Evolutionary conservation across 768 basidiomycete genomes (phyloP), one percentile per base, ranked within the genome.

Genomic region (Melanogaster broomeanus): DNA sequence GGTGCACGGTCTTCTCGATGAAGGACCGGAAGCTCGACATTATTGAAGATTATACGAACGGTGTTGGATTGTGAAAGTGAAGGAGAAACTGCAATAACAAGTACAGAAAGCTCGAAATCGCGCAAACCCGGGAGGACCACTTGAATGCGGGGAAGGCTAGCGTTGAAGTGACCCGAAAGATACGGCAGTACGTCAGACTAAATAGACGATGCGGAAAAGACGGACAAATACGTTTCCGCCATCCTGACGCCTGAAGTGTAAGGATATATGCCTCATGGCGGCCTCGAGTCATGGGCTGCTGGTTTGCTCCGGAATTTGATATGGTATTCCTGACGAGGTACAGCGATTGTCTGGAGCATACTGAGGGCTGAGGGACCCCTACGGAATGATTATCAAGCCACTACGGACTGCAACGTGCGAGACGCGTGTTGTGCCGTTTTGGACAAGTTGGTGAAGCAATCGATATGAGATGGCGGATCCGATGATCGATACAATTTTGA

Each of bases 11-110:
- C 30, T 40, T 49, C 24, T 55, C 62, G 18, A 62, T 38, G 35
- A 54, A 40, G 22, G 50, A 49, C 24, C 48, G 37, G 24, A 59
- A n/a, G 25, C 40, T 48, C 16, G 42, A 15, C 52, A 58, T 53
- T 43, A 8, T 49, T 5, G 18, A 27, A 27, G 31, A 31, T 13
- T 31, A 31, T 21, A 31, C 12, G 10, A 16, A 3, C n/a, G 38
- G 19, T 16, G 30, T 22, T 28, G 41, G 41, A 28, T 8, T 27
- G 11, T 13, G 25, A 25, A 16, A 42, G 25, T n/a, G 25, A 18
- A 13, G 33, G 4, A n/a, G 5, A 30, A 24, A 31, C 25, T 4
- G 38, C 30, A 37, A 8, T 24, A 24, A 34, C 15, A 10, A 18
- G 10, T 18, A 11, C 16, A 35, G 27, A 28, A 24, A 16, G 11